A percentile compares a stretch with the other conserved stretches of the same genome.
Evolutionary conservation across 805 yeast genomes (phyloP).

Genomic region (Dipodascus geniculatus): DNA sequence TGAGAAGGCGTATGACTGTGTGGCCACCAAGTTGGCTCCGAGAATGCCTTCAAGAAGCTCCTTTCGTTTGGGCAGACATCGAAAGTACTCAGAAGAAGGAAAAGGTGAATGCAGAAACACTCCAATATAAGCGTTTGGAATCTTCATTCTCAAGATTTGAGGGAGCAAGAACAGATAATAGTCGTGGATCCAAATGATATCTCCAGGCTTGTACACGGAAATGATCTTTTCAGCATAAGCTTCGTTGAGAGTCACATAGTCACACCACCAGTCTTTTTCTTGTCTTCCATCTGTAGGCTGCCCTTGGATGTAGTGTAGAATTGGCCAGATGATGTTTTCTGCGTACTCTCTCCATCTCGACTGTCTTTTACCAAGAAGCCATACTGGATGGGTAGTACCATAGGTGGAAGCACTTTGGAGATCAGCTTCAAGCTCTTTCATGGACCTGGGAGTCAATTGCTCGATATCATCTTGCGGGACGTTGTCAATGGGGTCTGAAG

Average conservation of each 20-base stretch:
- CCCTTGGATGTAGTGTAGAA: constrained; percentile 83
- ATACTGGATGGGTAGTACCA: constrained; percentile 66
- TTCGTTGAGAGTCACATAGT: constrained; percentile 82
- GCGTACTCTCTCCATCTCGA: constrained; percentile 81
- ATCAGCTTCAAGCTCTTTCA: constrained; percentile 32
- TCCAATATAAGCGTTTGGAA: constrained; percentile 65
- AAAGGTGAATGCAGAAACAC: constrained; percentile 84
- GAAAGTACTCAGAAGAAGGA: constrained; percentile 87
- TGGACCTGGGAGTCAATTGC: constrained; percentile 43
- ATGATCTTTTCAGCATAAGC: constrained; percentile 74
- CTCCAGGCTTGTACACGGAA: constrained; percentile 72
- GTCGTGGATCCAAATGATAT: constrained; percentile 87
- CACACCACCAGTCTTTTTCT: constrained; percentile 70
- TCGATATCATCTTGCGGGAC: constrained; percentile 19
- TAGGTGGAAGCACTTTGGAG: constrained; percentile 31
- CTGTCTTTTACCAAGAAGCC: constrained; percentile 75
- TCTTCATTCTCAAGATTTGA: constrained; percentile 65
- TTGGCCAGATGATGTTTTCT: constrained; percentile 87
- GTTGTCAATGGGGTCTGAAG: constrained; percentile 2
- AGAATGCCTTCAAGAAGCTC: constrained; percentile 82
- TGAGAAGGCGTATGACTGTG: constrained; percentile 77
- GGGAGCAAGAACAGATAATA: constrained; percentile 75
- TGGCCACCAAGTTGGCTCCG: constrained; percentile 77
- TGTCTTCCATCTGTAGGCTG: constrained; percentile 62
- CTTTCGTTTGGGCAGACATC: constrained; percentile 74